Conservation (phyloP, 2,329 filamentous ascomycete genomes). For the Cordyceps javanica region DNA sequence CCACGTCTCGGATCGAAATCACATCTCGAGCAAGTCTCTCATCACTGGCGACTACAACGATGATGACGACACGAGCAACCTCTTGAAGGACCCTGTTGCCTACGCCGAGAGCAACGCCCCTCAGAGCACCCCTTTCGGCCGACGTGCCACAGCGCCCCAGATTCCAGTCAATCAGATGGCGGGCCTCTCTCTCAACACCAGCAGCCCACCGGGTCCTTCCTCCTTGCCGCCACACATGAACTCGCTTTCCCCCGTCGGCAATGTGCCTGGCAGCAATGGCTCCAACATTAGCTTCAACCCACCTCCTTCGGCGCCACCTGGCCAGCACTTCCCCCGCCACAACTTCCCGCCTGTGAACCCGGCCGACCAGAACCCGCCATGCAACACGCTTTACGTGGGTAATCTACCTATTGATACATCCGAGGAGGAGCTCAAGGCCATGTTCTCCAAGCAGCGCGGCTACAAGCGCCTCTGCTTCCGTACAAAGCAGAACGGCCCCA, state of each 20-base stretch:
- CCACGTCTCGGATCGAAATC: conserved; percentile 42
- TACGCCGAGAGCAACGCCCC: conserved; percentile 57
- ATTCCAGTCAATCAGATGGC: conserved; percentile 64
- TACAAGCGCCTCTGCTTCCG: conserved; percentile 95
- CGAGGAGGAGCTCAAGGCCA: conserved; percentile 88
- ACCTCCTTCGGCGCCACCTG: too few relatives aligned
- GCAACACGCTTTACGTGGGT: conserved; percentile 97
- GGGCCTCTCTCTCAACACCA: conserved; percentile 64
- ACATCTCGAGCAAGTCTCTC: conserved; percentile 61
- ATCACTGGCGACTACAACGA: conserved; percentile 62
- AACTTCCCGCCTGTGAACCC: conserved; percentile 85
- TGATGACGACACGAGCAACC: conserved; percentile 63
- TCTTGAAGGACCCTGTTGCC: conserved; percentile 66
- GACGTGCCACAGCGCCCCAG: conserved; percentile 66
- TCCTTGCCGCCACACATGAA: conserved; percentile 44
- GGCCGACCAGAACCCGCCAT: conserved; percentile 92
- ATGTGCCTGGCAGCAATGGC: conserved; percentile 16
- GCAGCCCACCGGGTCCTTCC: conserved; percentile 42
- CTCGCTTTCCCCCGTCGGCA: conserved; percentile 51
- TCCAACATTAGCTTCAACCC: conserved; percentile 27
- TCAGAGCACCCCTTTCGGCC: conserved; percentile 30
- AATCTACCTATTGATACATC: conserved; percentile 89
- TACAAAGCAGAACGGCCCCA: conserved; percentile 90
- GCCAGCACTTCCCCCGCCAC: conserved; percentile 51
- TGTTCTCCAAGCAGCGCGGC: conserved; percentile 88